phyloP scores from a whole-genome alignment of 176 grass and related monocot species.

The Hsuehochloa calcarea region DNA sequence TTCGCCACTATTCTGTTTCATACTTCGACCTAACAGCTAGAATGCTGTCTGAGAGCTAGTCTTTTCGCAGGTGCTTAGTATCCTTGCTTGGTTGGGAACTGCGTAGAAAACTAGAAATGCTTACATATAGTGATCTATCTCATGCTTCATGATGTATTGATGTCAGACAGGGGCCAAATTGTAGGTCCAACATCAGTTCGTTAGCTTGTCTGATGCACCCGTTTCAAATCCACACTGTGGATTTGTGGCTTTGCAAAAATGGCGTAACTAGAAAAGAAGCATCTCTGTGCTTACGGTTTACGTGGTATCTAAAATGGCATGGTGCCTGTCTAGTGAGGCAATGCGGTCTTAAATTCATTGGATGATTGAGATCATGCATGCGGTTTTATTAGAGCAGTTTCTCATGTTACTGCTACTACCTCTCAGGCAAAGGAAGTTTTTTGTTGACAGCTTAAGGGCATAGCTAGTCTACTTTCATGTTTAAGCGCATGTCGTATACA shows the following conservation, averaged over 20 bases:
- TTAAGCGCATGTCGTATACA: not conserved
- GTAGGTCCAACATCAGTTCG: not conserved
- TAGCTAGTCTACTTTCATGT: not conserved
- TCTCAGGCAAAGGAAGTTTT: not conserved
- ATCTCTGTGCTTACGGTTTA: not conserved
- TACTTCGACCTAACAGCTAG: not conserved
- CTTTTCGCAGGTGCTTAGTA: not conserved
- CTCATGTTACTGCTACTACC: not conserved
- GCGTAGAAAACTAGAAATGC: not conserved
- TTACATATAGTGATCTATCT: not conserved
- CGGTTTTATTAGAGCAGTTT: not conserved
- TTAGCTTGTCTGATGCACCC: not conserved
- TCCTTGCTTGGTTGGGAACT: not conserved
- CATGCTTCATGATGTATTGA: not conserved
- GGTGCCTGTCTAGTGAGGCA: not conserved
- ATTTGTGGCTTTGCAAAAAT: not conserved
- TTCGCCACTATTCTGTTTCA: not conserved
- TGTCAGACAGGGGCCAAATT: not conserved
- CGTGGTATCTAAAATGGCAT: too few relatives aligned
- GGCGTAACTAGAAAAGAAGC: not conserved
- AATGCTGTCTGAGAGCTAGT: not conserved
- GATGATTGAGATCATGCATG: not conserved
- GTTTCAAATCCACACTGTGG: not conserved
- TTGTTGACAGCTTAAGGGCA: not conserved
- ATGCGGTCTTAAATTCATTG: not conserved